phyloP scores from a whole-genome alignment of 139 green algal species.

The Closterium sp. region DNA sequence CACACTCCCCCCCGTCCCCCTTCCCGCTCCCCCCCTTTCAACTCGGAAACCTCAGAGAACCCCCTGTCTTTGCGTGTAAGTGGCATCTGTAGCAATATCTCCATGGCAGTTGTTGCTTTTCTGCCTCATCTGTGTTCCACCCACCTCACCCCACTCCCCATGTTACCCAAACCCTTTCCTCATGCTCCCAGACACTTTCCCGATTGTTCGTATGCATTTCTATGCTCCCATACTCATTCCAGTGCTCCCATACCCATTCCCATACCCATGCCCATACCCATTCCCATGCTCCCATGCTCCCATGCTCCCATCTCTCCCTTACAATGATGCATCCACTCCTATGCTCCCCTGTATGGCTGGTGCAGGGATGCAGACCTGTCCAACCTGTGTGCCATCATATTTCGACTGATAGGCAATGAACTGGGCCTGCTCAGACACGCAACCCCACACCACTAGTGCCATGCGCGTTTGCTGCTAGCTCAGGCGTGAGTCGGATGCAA shows the following conservation, averaged over 20 bases:
- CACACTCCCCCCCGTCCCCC: too few relatives aligned
- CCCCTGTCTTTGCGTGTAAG: too few relatives aligned
- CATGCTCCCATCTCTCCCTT: too few relatives aligned
- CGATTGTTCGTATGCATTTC: not conserved
- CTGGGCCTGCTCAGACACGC: slow-evolving; percentile 7
- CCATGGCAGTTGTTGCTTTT: not conserved
- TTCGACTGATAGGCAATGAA: not conserved
- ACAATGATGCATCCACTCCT: too few relatives aligned
- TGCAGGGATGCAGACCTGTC: not conserved
- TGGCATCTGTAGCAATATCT: too few relatives aligned
- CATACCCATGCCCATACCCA: not conserved
- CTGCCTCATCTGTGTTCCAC: not conserved
- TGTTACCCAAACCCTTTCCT: too few relatives aligned
- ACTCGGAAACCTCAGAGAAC: too few relatives aligned
- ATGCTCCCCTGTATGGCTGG: too few relatives aligned
- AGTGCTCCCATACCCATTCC: not conserved
- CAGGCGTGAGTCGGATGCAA: not conserved
- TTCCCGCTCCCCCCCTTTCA: too few relatives aligned
- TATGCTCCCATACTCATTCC: not conserved
- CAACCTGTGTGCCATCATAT: not conserved
- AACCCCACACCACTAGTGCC: not conserved
- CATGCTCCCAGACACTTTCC: too few relatives aligned
- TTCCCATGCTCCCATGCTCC: too few relatives aligned
- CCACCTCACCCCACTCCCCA: not conserved
- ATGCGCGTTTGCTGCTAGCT: not conserved